phyloP scores from a whole-genome alignment of 2,329 filamentous ascomycete species.

The Dendryphion nanum region DNA sequence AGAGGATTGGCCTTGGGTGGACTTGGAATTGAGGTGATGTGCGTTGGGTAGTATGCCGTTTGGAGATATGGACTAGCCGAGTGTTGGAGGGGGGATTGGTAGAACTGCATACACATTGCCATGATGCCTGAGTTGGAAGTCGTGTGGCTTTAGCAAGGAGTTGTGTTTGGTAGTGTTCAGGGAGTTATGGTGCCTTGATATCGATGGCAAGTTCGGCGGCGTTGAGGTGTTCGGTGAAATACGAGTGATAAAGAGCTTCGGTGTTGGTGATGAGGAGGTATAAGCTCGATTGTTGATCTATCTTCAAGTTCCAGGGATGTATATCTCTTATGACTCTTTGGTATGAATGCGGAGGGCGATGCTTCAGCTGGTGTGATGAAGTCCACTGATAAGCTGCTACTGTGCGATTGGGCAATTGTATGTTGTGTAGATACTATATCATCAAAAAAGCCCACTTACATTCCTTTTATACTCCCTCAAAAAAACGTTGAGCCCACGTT shows the following conservation, averaged over 20 bases:
- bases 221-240: neutral
- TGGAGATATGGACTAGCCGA: neutral
- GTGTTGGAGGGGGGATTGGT: neutral
- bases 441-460: neutral
- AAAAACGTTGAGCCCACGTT: neutral
- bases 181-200: neutral
- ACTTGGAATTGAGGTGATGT: neutral
- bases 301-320: too few relatives aligned
- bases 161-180: too few relatives aligned
- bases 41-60: neutral
- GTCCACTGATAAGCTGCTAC: neutral
- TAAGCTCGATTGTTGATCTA: too few relatives aligned
- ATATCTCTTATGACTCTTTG: too few relatives aligned
- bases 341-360: neutral
- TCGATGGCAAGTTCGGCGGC: neutral
- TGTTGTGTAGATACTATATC: neutral
- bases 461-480: conserved; percentile 1
- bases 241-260: neutral
- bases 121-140: neutral
- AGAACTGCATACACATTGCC: neutral
- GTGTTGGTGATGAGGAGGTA: too few relatives aligned
- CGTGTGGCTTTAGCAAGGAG: neutral
- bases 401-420: neutral
- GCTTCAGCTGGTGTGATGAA: neutral
- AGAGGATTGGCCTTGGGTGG: too few relatives aligned